These are phyloP conservation scores for Talaromyces verruculosus DNA, from an alignment of 2,329 filamentous ascomycete genomes.

Conservation along the genomic window DNA sequence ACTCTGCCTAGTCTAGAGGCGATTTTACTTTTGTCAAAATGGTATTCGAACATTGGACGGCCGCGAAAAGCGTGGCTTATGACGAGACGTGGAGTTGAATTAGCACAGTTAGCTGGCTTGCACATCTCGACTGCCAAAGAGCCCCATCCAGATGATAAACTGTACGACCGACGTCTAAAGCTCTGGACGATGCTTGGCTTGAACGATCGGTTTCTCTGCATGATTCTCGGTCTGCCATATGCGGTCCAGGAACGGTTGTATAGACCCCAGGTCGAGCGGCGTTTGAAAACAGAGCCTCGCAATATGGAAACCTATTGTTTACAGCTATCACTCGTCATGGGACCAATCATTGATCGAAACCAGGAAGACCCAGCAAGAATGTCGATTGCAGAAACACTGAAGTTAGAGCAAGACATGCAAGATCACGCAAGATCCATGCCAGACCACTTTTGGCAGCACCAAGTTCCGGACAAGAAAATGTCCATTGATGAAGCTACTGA, in stretches of 20 bases:
- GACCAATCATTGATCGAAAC: constrained; percentile 46
- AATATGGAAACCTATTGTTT: constrained; percentile 32
- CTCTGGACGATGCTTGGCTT: constrained; percentile 45
- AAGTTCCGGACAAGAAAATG: constrained; percentile 25
- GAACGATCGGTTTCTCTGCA: constrained; percentile 52
- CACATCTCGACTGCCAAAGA: constrained; percentile 39
- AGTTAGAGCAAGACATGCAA: constrained; percentile 45
- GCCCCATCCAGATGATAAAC: constrained; percentile 27
- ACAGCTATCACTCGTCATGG: constrained; percentile 37
- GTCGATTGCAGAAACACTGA: constrained; percentile 41
- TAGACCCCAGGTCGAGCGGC: constrained; percentile 31
- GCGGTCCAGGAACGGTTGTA: constrained; percentile 37
- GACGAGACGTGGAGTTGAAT: constrained; percentile 53
- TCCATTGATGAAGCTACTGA: constrained; percentile 32
- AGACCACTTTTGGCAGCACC: constrained; percentile 31
- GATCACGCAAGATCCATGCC: constrained; percentile 34
- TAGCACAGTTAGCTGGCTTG: constrained; percentile 54
- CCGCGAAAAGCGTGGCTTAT: constrained; percentile 57
- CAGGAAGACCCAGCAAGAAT: constrained; percentile 37
- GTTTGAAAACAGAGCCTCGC: constrained; percentile 24
- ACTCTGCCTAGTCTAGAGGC: constrained; percentile 56
- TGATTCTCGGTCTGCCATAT: constrained; percentile 56
- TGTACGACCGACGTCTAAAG: constrained; percentile 35
- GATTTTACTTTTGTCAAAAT: constrained; percentile 52
- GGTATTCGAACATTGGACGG: constrained; percentile 56